Base-by-base conservation (phyloP, 345 rosid genomes). In the Cardiospermum halicacabum region DNA sequence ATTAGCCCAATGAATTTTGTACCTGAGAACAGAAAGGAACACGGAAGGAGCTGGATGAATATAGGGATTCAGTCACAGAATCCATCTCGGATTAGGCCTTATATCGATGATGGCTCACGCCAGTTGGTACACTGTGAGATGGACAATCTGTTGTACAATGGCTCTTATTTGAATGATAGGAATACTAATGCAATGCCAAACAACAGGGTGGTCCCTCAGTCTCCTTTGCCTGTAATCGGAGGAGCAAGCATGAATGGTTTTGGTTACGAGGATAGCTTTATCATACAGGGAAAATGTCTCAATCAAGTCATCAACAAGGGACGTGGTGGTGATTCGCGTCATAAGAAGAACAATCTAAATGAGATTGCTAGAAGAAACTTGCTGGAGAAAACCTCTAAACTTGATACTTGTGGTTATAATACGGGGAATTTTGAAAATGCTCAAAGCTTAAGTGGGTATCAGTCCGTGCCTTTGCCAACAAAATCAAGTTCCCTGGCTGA, bases 211-310 rank as follows among this genome's bases (percentile, higher is more conserved):
- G n/a, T 64, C 72, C 72, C 76, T 60, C 73, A 28, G 4, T 32
- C 79, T 34, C 63, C 50, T 42, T 30, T 65, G 65, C 66, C 77
- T 47, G 40, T 69, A 58, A 65, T 78, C 53, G 66, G 39, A 56
- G 54, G 65, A 34, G 60, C 59, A 24, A 63, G 62, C 24, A 22
- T 43, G 60, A 67, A 73, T 24, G 58, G 60, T 50, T 70, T 68
- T 71, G 56, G 69, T 50, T 55, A 42, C 47, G 78, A 76, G 72
- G 81, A 75, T 30, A 68, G 75, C 68, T 65, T 75, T n/a, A 81
- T 75, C 57, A 42, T 77, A 36, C 80, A 77, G 73, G 79, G 78
- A 53, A 72, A 60, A 43, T 65, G 63, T 40, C 37, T 72, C 59
- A 68, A 70, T 62, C 56, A 59, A 16, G 60, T 32, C 12, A 26